phyloP scores from a whole-genome alignment of 2,329 filamentous ascomycete genomes.

The Ambrosiella beaveri region DNA sequence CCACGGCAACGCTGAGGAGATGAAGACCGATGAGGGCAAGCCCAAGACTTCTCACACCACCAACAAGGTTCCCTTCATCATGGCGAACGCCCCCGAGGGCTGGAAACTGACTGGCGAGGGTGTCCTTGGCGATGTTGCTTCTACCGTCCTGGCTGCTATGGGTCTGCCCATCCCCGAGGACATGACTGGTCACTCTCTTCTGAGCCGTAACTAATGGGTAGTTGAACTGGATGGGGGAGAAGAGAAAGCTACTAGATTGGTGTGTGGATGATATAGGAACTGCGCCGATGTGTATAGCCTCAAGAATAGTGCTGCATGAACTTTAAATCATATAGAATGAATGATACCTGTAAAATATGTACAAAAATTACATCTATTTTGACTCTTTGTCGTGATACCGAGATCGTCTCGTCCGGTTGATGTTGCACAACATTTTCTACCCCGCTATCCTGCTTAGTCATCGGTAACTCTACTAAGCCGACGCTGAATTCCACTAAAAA shows the following conservation, averaged over 20 bases:
- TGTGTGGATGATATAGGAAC: not conserved
- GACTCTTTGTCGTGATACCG: not conserved
- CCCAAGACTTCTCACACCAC: constrained; percentile 97
- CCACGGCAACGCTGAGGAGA: constrained; percentile 97
- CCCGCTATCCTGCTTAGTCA: not conserved
- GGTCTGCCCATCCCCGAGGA: constrained; percentile 76
- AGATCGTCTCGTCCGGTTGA: not conserved
- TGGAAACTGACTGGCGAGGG: constrained; percentile 60
- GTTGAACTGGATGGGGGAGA: not conserved
- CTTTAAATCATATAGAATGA: constrained; percentile 10
- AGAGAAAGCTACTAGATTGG: not conserved
- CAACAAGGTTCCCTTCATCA: constrained; percentile 94
- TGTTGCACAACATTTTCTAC: not conserved
- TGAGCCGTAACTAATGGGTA: constrained; percentile 29
- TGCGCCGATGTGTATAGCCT: not conserved
- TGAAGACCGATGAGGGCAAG: constrained; percentile 89
- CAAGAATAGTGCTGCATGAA: not conserved
- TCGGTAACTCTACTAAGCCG: not conserved
- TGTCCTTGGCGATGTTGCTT: constrained; percentile 92
- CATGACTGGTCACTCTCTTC: constrained; percentile 76
- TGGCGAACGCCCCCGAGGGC: constrained; percentile 86
- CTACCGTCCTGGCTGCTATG: constrained; percentile 83
- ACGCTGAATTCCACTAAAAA: too few relatives aligned
- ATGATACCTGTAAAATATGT: constrained; percentile 4
- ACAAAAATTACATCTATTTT: not conserved